Percentiles rank a stretch among this genome's conserved stretches.
These are phyloP conservation scores for Fusarium zealandicum DNA, from an alignment of 2,329 filamentous ascomycete species.

Conservation along the genomic window DNA sequence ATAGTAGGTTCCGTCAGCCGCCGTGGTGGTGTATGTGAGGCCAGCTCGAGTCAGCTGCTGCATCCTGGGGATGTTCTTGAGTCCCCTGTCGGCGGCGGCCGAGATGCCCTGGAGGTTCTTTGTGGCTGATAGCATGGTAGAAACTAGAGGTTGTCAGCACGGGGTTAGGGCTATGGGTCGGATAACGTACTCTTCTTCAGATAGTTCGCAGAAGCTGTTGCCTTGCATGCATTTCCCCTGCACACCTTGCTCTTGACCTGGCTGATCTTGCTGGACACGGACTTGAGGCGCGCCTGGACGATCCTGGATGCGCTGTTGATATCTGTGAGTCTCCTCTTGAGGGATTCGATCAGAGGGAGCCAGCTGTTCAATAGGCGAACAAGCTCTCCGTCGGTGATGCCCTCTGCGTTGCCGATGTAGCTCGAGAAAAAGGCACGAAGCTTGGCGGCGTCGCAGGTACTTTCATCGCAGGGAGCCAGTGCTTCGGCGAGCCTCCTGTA, in stretches of 20 bases:
- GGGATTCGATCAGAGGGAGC: not conserved
- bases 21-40: not conserved
- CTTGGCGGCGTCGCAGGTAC: constrained; percentile 3
- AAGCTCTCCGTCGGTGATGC: constrained; percentile 15
- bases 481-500: not conserved
- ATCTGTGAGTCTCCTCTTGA: constrained; percentile 11
- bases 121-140: not conserved
- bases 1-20: constrained; percentile 8
- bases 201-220: not conserved
- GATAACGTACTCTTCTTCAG: constrained; percentile 10
- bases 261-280: constrained; percentile 5
- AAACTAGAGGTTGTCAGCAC: not conserved
- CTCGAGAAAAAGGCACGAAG: constrained; percentile 2
- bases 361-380: constrained; percentile 12
- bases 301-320: constrained; percentile 8
- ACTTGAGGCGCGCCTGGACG: constrained; percentile 12
- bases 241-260: constrained; percentile 2
- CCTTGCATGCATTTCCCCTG: constrained; percentile 15
- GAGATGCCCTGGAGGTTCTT: constrained; percentile 1
- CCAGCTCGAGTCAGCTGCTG: not conserved
- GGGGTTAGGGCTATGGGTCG: no score
- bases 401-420: constrained; percentile 10
- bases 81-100: not conserved
- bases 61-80: not conserved
- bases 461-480: not conserved